A percentile compares a stretch with the other conserved stretches of the same genome.
phyloP scores from a whole-genome alignment of 345 rosid genomes.

The Anacardium occidentale region DNA sequence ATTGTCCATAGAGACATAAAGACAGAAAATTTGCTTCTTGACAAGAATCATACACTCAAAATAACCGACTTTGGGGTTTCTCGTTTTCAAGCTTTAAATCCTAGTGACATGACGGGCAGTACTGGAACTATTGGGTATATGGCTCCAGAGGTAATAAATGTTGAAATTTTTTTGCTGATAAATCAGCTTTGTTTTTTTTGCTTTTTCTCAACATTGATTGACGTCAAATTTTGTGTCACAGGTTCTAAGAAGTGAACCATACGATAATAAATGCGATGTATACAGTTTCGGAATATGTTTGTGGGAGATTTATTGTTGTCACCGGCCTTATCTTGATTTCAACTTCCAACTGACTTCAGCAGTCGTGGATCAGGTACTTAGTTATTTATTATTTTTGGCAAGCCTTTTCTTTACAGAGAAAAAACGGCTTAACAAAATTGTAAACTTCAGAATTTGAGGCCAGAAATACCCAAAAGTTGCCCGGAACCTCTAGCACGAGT shows the following conservation, averaged over 20 bases:
- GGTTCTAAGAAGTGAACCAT: constrained; percentile 5
- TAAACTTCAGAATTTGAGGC: constrained; percentile 16
- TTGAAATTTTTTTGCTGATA: too few relatives aligned
- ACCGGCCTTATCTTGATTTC: background rate
- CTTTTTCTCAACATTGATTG: too few relatives aligned
- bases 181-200: too few relatives aligned
- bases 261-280: constrained; percentile 15
- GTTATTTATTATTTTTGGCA: background rate
- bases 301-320: constrained; percentile 18
- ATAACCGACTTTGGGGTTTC: constrained; percentile 13
- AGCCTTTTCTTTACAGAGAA: too few relatives aligned
- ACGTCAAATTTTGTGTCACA: background rate
- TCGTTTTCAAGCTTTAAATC: background rate
- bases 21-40: constrained; percentile 12
- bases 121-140: constrained; percentile 11
- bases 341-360: background rate
- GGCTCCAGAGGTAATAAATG: constrained; percentile 19
- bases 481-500: constrained; percentile 16
- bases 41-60: background rate
- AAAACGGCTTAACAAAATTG: background rate
- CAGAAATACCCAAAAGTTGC: constrained; percentile 17
- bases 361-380: background rate
- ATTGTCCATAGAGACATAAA: constrained; percentile 2
- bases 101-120: constrained; percentile 1
- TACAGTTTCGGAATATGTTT: constrained; percentile 16